Base-by-base conservation (phyloP, 2,329 filamentous ascomycete species). In the Cladosporium sp. region DNA sequence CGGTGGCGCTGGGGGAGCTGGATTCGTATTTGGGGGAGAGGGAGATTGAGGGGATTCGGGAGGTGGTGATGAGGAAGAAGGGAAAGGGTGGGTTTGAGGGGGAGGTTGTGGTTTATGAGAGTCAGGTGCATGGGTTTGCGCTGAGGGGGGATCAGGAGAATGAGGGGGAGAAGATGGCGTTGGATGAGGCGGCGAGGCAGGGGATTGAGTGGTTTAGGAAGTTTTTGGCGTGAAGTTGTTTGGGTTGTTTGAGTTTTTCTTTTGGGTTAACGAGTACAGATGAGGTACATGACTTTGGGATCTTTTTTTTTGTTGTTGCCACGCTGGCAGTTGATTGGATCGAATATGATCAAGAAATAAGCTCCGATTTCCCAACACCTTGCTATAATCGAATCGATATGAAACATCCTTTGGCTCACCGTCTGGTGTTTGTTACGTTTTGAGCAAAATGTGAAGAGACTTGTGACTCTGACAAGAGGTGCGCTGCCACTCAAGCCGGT, bases 151-250 rank as follows among this genome's bases (percentile, higher is more conserved):
- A 72, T 56, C 72, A 67, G 68, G 65, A 61, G 36, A 66, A 60
- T 51, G 71, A 74, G 43, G 69, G 69, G 59, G 71, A 73, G 50
- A 70, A 68, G 65, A 69, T 72, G 62, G 71, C 72, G 40, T 72
- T 74, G 70, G 72, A 75, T 62, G 67, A 72, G 43, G 64, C 67
- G 7, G 62, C 65, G 54, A 64, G 69, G 61, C 56, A 58, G 51
- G 54, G 56, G 7, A 46, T 58, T 27, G 51, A 57, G 30, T 59
- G 55, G 50, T 58, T 58, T 35, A 55, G 49, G 47, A 58, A 55
- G 49, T 40, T 56, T 18, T 43, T 55, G 36, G 16, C 25, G 36
- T 49, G 32, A 38, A 3, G 36, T 15, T 4, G n/a, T 11, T 7
- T 15, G 30, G 13, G 32, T n/a, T 11, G n/a, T 16, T 35, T 35